A percentile compares a stretch with the other conserved stretches of the same genome.
phyloP scores from a whole-genome alignment of 2,329 filamentous ascomycete species.

The Drechslera avenae region DNA sequence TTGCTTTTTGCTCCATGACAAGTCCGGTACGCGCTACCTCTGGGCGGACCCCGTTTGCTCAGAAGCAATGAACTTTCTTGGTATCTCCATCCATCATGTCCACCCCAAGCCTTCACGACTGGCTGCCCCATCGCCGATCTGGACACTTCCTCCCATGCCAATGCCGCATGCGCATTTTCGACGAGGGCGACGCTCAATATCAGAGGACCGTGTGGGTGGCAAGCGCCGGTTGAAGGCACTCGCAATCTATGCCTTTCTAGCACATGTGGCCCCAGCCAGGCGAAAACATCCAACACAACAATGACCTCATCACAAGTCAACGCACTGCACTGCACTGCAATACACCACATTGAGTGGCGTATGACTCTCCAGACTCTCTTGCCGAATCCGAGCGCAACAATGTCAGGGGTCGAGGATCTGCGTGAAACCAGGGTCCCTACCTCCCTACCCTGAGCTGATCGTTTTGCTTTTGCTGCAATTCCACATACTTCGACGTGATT shows the following conservation, averaged over 20 bases:
- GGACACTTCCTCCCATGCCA: background rate
- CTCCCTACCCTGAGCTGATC: slow-evolving; percentile 1
- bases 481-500: slow-evolving; percentile 9
- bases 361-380: slow-evolving; percentile 2
- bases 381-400: slow-evolving; percentile 3
- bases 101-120: background rate
- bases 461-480: slow-evolving; percentile 6
- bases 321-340: too few relatives aligned
- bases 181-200: slow-evolving; percentile 12
- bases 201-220: slow-evolving; percentile 24
- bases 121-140: slow-evolving; percentile 4
- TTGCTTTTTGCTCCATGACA: slow-evolving; percentile 8
- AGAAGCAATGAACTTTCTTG: slow-evolving; percentile 6
- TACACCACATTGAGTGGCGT: slow-evolving; percentile 3
- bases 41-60: background rate
- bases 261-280: slow-evolving; percentile 15
- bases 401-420: slow-evolving; percentile 8
- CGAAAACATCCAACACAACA: slow-evolving; percentile 3
- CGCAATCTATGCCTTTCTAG: slow-evolving; percentile 10
- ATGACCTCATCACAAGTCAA: slow-evolving; percentile 19
- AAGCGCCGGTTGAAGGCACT: slow-evolving; percentile 17
- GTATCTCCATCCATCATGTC: background rate
- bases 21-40: background rate
- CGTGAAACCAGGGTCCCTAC: slow-evolving; percentile 5
- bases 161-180: slow-evolving; percentile 7